Evolutionary conservation across 371 early-diverging fungal species (phyloP).

Genomic region (Blyttiomyces sp.): DNA sequence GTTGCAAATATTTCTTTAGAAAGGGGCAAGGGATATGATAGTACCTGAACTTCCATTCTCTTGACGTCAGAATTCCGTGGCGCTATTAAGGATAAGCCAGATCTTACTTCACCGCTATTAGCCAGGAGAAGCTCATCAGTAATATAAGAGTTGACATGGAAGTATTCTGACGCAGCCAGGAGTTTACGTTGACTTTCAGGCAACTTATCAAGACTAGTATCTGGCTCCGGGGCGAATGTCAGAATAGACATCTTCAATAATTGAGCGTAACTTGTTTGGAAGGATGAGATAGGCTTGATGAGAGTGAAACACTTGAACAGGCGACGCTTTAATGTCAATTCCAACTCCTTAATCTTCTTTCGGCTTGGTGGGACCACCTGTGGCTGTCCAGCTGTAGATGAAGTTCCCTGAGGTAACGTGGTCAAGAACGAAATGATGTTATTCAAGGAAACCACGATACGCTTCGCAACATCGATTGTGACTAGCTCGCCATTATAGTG

Average conservation of each 20-base stretch:
- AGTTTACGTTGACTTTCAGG: too few relatives aligned
- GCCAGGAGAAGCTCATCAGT: neutral
- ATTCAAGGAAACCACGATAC: slow-evolving; percentile 73
- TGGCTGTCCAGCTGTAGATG: neutral
- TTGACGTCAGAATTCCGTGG: slow-evolving; percentile 33
- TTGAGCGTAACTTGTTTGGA: slow-evolving; percentile 60
- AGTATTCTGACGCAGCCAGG: too few relatives aligned
- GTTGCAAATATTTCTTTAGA: too few relatives aligned
- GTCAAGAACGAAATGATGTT: slow-evolving; percentile 68
- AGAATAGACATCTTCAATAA: slow-evolving; percentile 44
- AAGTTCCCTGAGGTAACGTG: slow-evolving; percentile 39
- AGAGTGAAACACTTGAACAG: slow-evolving; percentile 72
- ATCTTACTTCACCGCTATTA: neutral
- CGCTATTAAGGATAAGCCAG: slow-evolving; percentile 8
- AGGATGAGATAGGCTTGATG: slow-evolving; percentile 62
- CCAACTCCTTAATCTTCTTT: slow-evolving; percentile 11
- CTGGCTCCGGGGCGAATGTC: slow-evolving; percentile 48
- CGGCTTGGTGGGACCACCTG: neutral
- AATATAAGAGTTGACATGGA: neutral
- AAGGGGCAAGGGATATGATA: too few relatives aligned
- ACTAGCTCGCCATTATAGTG: slow-evolving; percentile 63
- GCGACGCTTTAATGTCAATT: slow-evolving; percentile 44
- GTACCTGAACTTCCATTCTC: slow-evolving; percentile 19
- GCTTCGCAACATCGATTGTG: slow-evolving; percentile 74
- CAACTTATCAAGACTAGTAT: neutral